Percentiles rank a stretch among this genome's conserved stretches.
Evolutionary conservation across 257 asterid genomes (phyloP).

Genomic region (Solanum pinnatisectum): DNA sequence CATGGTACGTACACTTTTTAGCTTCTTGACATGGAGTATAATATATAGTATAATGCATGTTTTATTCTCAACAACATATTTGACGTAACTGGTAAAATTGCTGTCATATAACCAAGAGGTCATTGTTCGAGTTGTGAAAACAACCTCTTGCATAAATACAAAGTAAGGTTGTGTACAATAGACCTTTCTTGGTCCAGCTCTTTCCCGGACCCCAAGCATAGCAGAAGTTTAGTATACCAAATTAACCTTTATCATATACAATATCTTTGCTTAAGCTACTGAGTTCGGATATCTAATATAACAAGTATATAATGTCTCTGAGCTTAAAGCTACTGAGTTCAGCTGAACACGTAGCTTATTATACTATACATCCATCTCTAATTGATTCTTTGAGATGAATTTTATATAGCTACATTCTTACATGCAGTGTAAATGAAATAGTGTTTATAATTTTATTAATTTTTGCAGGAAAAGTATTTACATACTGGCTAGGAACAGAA

Average conservation of each 20-base stretch:
- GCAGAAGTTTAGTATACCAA: background rate
- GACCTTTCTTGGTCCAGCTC: background rate
- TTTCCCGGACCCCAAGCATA: background rate
- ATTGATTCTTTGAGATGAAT: background rate
- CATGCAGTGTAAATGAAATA: background rate
- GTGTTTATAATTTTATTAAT: background rate
- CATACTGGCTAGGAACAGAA: slow-evolving; percentile 88
- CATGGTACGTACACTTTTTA: slow-evolving; percentile 40
- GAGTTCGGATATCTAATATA: background rate
- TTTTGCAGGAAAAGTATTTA: slow-evolving; percentile 61
- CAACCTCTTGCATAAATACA: background rate
- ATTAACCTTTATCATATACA: background rate
- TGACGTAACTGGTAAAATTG: background rate
- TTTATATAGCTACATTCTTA: background rate
- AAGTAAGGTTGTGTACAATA: no score
- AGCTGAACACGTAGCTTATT: background rate
- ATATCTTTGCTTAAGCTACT: background rate
- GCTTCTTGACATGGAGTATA: background rate
- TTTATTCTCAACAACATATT: background rate
- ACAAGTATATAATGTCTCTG: background rate
- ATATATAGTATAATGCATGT: background rate
- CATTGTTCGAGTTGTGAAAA: background rate
- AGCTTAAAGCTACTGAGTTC: background rate
- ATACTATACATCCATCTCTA: background rate
- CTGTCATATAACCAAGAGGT: background rate